Percentiles rank a stretch among this genome's conserved stretches.
Evolutionary conservation across 2,329 filamentous ascomycete species (phyloP).

Genomic region (Acephala macrosclerotiorum): DNA sequence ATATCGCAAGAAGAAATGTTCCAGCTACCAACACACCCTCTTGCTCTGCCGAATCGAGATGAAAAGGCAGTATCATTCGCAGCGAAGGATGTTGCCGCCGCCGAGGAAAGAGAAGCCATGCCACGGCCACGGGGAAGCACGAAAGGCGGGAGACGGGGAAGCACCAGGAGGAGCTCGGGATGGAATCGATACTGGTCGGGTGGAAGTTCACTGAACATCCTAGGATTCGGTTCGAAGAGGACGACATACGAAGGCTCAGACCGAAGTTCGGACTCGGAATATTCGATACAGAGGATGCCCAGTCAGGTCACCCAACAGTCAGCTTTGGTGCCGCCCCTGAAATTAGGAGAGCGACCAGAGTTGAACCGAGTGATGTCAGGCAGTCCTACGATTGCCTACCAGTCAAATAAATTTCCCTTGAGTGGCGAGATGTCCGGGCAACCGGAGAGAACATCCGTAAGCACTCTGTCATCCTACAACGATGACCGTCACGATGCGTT

Average conservation of each 20-base stretch:
- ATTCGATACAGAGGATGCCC: conserved; percentile 51
- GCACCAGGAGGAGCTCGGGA: conserved; percentile 67
- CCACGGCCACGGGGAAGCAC: conserved; percentile 34
- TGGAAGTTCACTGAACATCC: conserved; percentile 71
- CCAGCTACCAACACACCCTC: neutral
- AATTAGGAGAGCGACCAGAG: conserved; percentile 61
- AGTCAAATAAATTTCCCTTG: conserved; percentile 53
- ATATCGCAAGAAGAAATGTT: conserved; percentile 54
- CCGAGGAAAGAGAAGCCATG: conserved; percentile 16
- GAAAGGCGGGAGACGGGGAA: conserved; percentile 30
- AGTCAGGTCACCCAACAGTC: conserved; percentile 68
- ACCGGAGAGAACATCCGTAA: conserved; percentile 64
- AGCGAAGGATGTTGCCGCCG: conserved; percentile 38
- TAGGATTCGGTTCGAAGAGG: conserved; percentile 61
- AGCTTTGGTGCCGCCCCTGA: conserved; percentile 73
- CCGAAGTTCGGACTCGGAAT: conserved; percentile 57
- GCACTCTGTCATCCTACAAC: conserved; percentile 39
- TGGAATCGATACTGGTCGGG: conserved; percentile 84
- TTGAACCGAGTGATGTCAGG: conserved; percentile 71
- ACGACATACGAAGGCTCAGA: conserved; percentile 55
- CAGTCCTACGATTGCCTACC: conserved; percentile 72
- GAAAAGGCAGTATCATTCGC: conserved; percentile 43
- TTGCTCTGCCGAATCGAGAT: conserved; percentile 43
- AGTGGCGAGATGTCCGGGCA: conserved; percentile 66
- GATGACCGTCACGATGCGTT: conserved; percentile 54